phyloP scores from a whole-genome alignment of 768 basidiomycete genomes.

The Kwoniella heveanensis region DNA sequence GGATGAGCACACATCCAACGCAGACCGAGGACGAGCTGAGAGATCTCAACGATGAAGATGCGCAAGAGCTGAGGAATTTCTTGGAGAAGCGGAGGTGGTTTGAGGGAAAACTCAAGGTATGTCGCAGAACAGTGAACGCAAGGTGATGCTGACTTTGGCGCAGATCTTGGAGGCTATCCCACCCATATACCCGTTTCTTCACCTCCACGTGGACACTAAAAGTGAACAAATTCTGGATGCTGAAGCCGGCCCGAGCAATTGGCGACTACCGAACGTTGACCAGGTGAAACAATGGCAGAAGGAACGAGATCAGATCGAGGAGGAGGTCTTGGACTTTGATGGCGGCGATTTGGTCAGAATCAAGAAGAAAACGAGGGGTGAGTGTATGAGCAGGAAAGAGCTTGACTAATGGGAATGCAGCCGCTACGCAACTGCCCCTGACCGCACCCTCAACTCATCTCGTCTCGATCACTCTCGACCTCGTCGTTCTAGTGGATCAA shows the following conservation, averaged over 20 bases:
- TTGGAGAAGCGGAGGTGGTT: slow-evolving; percentile 48
- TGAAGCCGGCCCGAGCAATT: slow-evolving; percentile 1
- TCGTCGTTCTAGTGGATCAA: slow-evolving; percentile 34
- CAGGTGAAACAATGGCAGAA: slow-evolving; percentile 32
- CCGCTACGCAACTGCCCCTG: slow-evolving; percentile 41
- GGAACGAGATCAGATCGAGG: slow-evolving; percentile 41
- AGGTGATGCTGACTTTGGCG: slow-evolving; percentile 3
- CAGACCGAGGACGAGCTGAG: slow-evolving; percentile 30
- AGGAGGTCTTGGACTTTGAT: slow-evolving; percentile 46
- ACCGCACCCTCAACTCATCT: slow-evolving; percentile 47
- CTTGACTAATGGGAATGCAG: slow-evolving; percentile 11
- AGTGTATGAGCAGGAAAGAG: not conserved
- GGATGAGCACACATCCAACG: not conserved
- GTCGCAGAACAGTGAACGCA: slow-evolving; percentile 2
- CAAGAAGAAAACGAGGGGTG: slow-evolving; percentile 47
- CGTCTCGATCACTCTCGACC: slow-evolving; percentile 43
- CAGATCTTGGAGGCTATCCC: slow-evolving; percentile 35
- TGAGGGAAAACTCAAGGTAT: slow-evolving; percentile 40
- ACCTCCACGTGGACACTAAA: slow-evolving; percentile 12
- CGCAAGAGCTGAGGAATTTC: slow-evolving; percentile 39
- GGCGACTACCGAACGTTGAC: slow-evolving; percentile 17
- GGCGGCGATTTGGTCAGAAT: slow-evolving; percentile 48
- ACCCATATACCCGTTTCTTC: slow-evolving; percentile 44
- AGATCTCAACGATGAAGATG: slow-evolving; percentile 41
- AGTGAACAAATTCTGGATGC: not conserved